Conservation (phyloP, 2,329 filamentous ascomycete species). For the Blumeria hordei region DNA sequence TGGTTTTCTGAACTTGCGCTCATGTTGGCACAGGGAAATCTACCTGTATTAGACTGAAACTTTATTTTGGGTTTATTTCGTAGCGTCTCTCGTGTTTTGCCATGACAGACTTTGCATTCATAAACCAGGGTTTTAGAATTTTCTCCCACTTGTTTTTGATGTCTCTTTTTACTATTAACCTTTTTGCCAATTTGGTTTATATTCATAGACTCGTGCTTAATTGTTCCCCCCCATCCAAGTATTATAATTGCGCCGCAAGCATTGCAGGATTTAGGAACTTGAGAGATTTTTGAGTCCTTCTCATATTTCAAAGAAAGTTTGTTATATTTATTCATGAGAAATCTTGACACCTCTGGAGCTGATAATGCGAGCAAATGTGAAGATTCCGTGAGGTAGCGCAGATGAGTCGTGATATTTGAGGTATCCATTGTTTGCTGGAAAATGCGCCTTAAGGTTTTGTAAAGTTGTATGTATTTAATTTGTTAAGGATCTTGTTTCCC, state of each 20-base stretch:
- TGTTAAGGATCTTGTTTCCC: too few relatives aligned
- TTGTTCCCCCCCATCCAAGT: slow-evolving; percentile 17
- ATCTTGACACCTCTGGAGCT: slow-evolving; percentile 31
- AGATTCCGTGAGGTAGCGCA: slow-evolving; percentile 26
- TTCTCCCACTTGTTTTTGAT: neutral
- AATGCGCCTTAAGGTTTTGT: too few relatives aligned
- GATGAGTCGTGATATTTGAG: slow-evolving; percentile 11
- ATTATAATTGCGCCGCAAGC: slow-evolving; percentile 37
- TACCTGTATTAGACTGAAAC: neutral
- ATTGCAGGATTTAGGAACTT: slow-evolving; percentile 29
- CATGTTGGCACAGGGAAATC: neutral
- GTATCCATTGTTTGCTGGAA: slow-evolving; percentile 7
- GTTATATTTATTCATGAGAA: slow-evolving; percentile 30
- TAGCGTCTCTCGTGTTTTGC: slow-evolving; percentile 7
- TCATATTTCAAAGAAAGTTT: slow-evolving; percentile 24
- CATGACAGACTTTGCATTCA: slow-evolving; percentile 11
- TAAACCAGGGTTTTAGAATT: slow-evolving; percentile 9
- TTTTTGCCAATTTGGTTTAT: neutral
- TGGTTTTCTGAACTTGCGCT: neutral
- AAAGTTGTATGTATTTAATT: too few relatives aligned
- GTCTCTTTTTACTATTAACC: neutral
- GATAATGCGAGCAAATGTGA: slow-evolving; percentile 28
- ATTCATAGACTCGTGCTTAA: slow-evolving; percentile 3
- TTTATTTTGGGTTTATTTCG: neutral
- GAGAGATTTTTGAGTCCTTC: slow-evolving; percentile 21